Percentiles rank a stretch among this genome's conserved stretches.
These are phyloP conservation scores for Dictyostelium purpureum DNA, from an alignment of 78 protist species.

Conservation along the genomic window DNA sequence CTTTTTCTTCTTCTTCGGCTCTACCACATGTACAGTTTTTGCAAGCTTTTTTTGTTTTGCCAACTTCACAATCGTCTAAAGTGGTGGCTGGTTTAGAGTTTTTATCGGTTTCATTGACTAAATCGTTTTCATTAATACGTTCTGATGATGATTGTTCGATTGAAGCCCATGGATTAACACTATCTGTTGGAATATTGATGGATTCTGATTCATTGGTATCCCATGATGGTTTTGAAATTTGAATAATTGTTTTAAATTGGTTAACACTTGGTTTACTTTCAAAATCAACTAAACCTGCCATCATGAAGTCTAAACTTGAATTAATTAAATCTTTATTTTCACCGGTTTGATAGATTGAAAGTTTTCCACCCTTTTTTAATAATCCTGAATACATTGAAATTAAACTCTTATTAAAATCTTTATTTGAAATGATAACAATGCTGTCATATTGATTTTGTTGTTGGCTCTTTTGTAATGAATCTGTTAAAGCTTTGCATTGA, in stretches of 20 bases:
- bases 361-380: constrained; percentile 25
- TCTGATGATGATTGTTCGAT: background rate
- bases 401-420: background rate
- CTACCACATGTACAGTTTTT: constrained; percentile 84
- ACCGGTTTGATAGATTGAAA: constrained; percentile 9
- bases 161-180: constrained; percentile 20
- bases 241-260: background rate
- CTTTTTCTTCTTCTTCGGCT: constrained; percentile 56
- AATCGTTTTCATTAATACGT: constrained; percentile 40
- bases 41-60: constrained; percentile 67
- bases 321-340: background rate
- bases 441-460: background rate
- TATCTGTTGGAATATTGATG: background rate
- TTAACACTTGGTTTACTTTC: background rate
- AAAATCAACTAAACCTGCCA: constrained; percentile 38
- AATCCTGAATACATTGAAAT: background rate
- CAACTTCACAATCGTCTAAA: constrained; percentile 76
- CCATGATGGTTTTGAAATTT: constrained; percentile 38
- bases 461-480: background rate
- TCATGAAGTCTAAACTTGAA: constrained; percentile 4
- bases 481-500: background rate
- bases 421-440: background rate
- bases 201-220: background rate
- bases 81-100: constrained; percentile 41
- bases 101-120: constrained; percentile 51